Percentiles rank a stretch among this genome's conserved stretches.
Conservation (phyloP, 495 filamentous ascomycete genomes). For the Xylaria acuta region DNA sequence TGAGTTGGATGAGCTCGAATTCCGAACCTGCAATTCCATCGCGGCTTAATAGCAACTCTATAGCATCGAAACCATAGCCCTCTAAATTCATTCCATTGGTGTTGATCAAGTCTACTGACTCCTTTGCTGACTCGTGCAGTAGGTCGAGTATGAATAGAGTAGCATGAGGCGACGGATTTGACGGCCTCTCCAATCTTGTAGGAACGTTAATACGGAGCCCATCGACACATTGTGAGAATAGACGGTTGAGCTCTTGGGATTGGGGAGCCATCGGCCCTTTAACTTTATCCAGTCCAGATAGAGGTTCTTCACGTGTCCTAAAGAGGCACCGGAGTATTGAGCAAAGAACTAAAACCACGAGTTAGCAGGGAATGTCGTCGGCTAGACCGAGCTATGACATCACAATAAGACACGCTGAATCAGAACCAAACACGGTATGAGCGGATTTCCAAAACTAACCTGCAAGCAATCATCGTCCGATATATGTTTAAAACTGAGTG, state of each 20-base stretch:
- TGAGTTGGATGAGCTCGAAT: conserved; percentile 55
- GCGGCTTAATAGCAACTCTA: conserved; percentile 50
- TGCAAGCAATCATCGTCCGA: conserved; percentile 53
- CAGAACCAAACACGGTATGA: background rate
- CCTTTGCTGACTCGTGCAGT: conserved; percentile 47
- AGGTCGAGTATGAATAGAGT: conserved; percentile 55
- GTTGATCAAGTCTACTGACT: background rate
- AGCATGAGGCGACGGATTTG: conserved; percentile 31
- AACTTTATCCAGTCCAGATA: conserved; percentile 58
- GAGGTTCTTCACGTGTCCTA: conserved; percentile 58
- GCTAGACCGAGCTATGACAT: background rate
- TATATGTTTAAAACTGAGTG: conserved; percentile 48
- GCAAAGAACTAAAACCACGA: conserved; percentile 49
- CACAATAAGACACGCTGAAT: background rate
- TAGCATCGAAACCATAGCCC: conserved; percentile 41
- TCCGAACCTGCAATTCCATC: conserved; percentile 54
- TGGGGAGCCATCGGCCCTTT: conserved; percentile 53
- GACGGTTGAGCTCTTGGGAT: conserved; percentile 59
- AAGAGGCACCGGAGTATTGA: conserved; percentile 53
- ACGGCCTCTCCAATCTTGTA: conserved; percentile 48
- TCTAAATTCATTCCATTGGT: conserved; percentile 22
- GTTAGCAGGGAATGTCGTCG: background rate
- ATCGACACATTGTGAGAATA: conserved; percentile 61
- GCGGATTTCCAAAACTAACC: background rate
- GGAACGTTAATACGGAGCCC: conserved; percentile 57